These are phyloP conservation scores for Trichoderma sp. DNA, from an alignment of 2,329 filamentous ascomycete genomes.

Conservation along the genomic window DNA sequence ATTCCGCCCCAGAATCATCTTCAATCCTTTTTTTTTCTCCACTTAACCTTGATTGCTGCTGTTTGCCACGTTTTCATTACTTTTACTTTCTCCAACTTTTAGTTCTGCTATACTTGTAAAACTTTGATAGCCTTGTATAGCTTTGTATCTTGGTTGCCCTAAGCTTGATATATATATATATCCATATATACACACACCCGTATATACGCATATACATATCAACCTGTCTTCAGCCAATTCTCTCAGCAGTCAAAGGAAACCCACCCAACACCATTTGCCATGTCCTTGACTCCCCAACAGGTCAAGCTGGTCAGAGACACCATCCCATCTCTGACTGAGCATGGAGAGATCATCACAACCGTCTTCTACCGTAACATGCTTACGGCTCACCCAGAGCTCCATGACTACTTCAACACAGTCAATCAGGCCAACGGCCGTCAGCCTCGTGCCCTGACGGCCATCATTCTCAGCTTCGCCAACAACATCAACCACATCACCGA, in stretches of 20 bases:
- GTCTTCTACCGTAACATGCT: slow-evolving; percentile 71
- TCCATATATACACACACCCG: background rate
- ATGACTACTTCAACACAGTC: slow-evolving; percentile 63
- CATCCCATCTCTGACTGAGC: slow-evolving; percentile 63
- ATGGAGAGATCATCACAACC: slow-evolving; percentile 66
- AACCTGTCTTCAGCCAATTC: background rate
- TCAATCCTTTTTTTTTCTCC: background rate
- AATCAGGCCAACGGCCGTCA: slow-evolving; percentile 38
- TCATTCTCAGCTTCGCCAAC: slow-evolving; percentile 66
- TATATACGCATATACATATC: background rate
- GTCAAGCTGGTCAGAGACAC: slow-evolving; percentile 65
- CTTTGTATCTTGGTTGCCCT: background rate
- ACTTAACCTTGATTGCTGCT: background rate
- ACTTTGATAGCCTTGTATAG: background rate
- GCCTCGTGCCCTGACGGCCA: slow-evolving; percentile 34
- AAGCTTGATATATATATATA: background rate
- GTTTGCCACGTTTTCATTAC: background rate
- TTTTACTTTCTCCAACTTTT: background rate
- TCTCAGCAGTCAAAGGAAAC: background rate
- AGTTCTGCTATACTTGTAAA: background rate
- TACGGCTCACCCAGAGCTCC: slow-evolving; percentile 60
- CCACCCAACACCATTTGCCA: slow-evolving; percentile 19
- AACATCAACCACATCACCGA: slow-evolving; percentile 64
- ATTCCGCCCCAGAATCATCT: background rate
- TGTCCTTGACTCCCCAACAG: slow-evolving; percentile 52